Base-by-base conservation (phyloP, 495 filamentous ascomycete species). In the Neurospora intermedia region DNA sequence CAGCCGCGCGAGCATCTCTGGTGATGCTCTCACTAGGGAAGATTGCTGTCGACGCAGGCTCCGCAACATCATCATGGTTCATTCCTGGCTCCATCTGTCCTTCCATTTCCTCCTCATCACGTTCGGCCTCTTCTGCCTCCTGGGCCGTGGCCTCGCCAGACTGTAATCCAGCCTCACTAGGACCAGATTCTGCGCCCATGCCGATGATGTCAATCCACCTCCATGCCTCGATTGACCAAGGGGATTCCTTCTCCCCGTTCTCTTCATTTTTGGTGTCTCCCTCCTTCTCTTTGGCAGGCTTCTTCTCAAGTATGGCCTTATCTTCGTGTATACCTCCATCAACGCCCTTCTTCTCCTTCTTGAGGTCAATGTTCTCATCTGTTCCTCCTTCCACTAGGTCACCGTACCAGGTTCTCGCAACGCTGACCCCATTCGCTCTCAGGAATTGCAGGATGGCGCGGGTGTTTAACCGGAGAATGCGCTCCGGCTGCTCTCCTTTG, bases 361-460 rank as follows among this genome's bases (percentile, higher is more conserved):
- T 8, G 40, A 69, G 62, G 7, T 69, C 71, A 45, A 75, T 69
- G 72, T 80, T 78, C 20, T 73, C 78, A 7, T 45, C 69, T 5
- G 71, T 54, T n/a, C 73, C 73, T 4, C 79, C 82, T 16, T 83
- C 84, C 16, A 83, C 84, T 71, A 88, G 79, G 73, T 91, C 89
- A 15, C 75, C 76, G 2, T 69, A 72, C 74, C 79, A 84, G 7
- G 88, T 90, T 8, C 83, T 80, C 3, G 84, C 84, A 35, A 92
- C 85, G 23, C 82, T 79, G 4, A 88, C 77, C 6, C 83, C 84
- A 11, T 82, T 83, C 8, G 79, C 81, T 18, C 91, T 80, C 13
- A 93, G 70, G 0, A 89, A 79, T 82, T 93, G 88, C 72, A 91
- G 76, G 27, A 87, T 83, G 5, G 91, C 91, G 3, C 91, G 78